Conservation (phyloP, 2,329 filamentous ascomycete species). For the Epichloe amarillans region DNA sequence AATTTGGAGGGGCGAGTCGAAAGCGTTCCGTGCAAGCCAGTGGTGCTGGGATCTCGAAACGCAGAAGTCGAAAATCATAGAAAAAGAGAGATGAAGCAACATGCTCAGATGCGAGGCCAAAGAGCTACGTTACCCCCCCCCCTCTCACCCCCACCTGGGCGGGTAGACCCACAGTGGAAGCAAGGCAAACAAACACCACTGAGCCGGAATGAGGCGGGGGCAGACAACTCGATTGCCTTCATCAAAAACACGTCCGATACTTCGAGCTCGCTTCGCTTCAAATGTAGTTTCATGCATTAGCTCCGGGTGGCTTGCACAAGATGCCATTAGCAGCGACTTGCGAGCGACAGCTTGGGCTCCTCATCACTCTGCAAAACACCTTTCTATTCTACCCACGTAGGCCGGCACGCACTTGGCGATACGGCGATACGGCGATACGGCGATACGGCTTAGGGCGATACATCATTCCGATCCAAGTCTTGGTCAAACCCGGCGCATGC, state of each 20-base stretch:
- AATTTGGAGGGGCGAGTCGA: neutral
- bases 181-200: neutral
- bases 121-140: too few relatives aligned
- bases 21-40: neutral
- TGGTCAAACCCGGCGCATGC: neutral
- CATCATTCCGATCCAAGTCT: neutral
- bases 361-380: neutral
- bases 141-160: neutral
- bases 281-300: too few relatives aligned
- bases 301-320: too few relatives aligned
- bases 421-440: too few relatives aligned
- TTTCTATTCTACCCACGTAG: too few relatives aligned
- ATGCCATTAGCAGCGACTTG: too few relatives aligned
- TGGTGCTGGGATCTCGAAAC: neutral
- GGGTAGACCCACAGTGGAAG: neutral
- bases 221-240: neutral
- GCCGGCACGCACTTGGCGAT: too few relatives aligned
- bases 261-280: neutral
- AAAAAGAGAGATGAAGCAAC: neutral
- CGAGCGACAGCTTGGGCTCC: neutral
- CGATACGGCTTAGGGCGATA: neutral
- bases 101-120: neutral
- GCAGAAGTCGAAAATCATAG: neutral
- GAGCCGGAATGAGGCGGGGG: neutral
- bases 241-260: neutral